Evolutionary conservation across 192 early-diverging fungal species (phyloP).

Genomic region (Spizellomyces punctatus): DNA sequence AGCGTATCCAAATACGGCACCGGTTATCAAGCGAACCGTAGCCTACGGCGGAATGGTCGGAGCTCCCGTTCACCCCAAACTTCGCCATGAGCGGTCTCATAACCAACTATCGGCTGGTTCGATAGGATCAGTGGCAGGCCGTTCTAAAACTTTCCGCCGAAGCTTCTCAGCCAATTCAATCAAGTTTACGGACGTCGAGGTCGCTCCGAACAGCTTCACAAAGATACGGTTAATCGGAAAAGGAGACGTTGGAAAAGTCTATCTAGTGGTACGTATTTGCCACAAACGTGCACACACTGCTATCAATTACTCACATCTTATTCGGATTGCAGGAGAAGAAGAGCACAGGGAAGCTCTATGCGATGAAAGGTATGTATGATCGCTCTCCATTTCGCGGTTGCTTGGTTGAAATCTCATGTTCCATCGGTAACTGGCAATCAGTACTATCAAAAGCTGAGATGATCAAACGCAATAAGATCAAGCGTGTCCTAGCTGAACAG

Average conservation of each 20-base stretch:
- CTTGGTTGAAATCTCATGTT: not conserved
- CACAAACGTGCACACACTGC: not conserved
- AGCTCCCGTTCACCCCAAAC: not conserved
- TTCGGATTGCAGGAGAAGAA: slow-evolving; percentile 50
- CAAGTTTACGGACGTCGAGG: slow-evolving; percentile 78
- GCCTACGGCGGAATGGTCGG: slow-evolving; percentile 12
- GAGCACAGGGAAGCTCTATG: slow-evolving; percentile 78
- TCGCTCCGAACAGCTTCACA: slow-evolving; percentile 82
- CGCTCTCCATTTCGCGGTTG: not conserved
- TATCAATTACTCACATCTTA: not conserved
- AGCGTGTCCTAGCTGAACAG: slow-evolving; percentile 95
- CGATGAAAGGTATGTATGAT: slow-evolving; percentile 82
- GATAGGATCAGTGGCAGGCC: not conserved
- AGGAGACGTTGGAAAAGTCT: slow-evolving; percentile 97
- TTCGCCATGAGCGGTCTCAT: slow-evolving; percentile 5
- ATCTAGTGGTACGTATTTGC: slow-evolving; percentile 73
- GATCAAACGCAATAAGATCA: slow-evolving; percentile 98
- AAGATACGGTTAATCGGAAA: slow-evolving; percentile 93
- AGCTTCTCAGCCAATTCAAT: slow-evolving; percentile 74
- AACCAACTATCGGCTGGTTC: not conserved
- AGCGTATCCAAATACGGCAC: not conserved
- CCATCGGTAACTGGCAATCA: not conserved
- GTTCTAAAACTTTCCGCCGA: not conserved
- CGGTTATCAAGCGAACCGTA: not conserved
- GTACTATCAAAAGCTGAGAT: slow-evolving; percentile 94